Base-by-base conservation (phyloP, 2,329 filamentous ascomycete species). In the Pseudocercospora pini-densiflorae region DNA sequence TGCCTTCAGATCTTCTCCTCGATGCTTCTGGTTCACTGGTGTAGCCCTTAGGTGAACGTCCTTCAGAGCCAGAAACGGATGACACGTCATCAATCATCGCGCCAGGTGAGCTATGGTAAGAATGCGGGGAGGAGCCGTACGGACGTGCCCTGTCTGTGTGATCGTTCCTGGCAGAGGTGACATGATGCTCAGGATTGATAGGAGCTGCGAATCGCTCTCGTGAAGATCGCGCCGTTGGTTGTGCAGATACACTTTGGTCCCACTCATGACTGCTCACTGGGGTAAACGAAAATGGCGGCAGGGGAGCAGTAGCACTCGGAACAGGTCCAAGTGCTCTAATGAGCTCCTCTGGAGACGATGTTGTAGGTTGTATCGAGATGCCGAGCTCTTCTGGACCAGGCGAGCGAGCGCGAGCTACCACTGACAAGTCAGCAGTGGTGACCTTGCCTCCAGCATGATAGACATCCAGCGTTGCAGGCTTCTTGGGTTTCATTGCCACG, bases 321-420 rank as follows among this genome's bases (percentile, higher is more conserved):
- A 68, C 67, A 6, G 72, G 68, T 16, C 72, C 72, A 19, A 74
- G 67, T 1, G 71, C 71, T 45, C 63, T 55, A 2, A 73, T 65
- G 19, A 72, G 45, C 29, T 73, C 72, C 24, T 74, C 71, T 7
- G 71, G 70, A 10, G 64, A 67, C 2, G 69, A 71, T 12, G 66
- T 71, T 3, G 70, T 65, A 5, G 68, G 65, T 45, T 65, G 61
- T 10, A 72, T 62, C 19, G 64, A 40, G 47, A 73, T 63, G 1
- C 67, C 71, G 5, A 70, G 60, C 51, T 71, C 72, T 31, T 68
- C 65, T 21, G 67, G 62, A 9, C 64, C 67, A 62, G 62, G 68
- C 3, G 70, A 66, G 9, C 47, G 59, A 12, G 71, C 68, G 8
- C 71, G 63, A 57, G 65, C 65, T 5, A 68, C 67, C 21, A 61